phyloP scores from a whole-genome alignment of 1,284 basidiomycete species.

The Cyathus pygmaeus region DNA sequence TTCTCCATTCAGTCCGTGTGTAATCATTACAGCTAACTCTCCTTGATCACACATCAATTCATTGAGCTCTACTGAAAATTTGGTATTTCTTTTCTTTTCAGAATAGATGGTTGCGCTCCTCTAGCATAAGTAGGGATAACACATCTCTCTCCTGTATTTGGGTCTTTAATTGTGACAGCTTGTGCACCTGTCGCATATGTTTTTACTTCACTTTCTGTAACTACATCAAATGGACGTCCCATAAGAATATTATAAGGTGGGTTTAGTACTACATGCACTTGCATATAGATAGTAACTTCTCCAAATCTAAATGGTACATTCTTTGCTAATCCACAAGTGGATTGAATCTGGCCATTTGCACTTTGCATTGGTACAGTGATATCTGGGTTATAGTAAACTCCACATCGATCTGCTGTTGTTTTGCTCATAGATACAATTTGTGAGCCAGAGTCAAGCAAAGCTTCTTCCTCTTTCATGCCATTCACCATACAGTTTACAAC shows the following conservation, averaged over 20 bases:
- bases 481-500: conserved; percentile 18
- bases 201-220: conserved; percentile 13
- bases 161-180: conserved; percentile 31
- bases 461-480: conserved; percentile 12
- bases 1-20: conserved; percentile 2
- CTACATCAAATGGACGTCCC: conserved; percentile 20
- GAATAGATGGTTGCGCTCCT: conserved; percentile 5
- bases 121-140: conserved; percentile 30
- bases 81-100: neutral
- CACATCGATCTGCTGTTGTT: conserved; percentile 12
- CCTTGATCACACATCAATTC: conserved; percentile 17
- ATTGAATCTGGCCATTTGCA: conserved; percentile 31
- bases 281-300: conserved; percentile 15
- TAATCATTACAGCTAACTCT: conserved; percentile 21
- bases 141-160: conserved; percentile 20
- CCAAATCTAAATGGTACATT: conserved; percentile 24
- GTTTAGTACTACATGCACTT: conserved; percentile 18
- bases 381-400: conserved; percentile 24
- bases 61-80: conserved; percentile 13
- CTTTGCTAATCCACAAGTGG: conserved; percentile 28
- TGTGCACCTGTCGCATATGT: conserved; percentile 28
- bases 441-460: conserved; percentile 26
- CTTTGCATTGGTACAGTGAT: conserved; percentile 27
- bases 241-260: conserved; percentile 22
- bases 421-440: conserved; percentile 29